phyloP scores from a whole-genome alignment of 768 basidiomycete species.

The Termitomyces bulborhizus region DNA sequence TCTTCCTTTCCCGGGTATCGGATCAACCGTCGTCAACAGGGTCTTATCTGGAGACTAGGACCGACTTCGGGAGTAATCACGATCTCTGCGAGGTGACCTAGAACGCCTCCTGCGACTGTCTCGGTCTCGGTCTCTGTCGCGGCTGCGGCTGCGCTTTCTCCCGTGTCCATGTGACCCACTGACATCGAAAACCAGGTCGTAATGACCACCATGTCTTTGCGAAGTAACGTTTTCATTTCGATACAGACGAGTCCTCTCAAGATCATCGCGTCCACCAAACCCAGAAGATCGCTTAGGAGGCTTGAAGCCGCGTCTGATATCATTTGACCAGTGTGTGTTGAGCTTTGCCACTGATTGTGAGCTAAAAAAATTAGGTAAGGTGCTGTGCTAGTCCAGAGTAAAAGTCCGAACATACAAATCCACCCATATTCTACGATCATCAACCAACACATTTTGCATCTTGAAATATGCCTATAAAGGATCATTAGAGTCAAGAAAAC shows the following conservation, averaged over 20 bases:
- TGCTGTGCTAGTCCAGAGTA: conserved; percentile 1
- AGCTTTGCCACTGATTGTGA: conserved; percentile 92
- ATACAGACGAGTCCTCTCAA: conserved; percentile 69
- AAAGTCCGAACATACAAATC: conserved; percentile 68
- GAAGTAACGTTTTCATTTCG: conserved; percentile 33
- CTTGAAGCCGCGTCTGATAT: conserved; percentile 48
- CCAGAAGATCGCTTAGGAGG: conserved; percentile 29
- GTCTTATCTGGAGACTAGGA: too few relatives aligned
- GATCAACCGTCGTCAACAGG: too few relatives aligned
- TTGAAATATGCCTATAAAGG: conserved; percentile 86
- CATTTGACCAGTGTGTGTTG: conserved; percentile 79
- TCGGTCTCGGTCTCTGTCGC: conserved; percentile 29
- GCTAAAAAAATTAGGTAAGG: conserved; percentile 29
- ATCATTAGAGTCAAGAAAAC: not conserved
- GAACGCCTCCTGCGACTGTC: conserved; percentile 30
- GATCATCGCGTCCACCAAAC: conserved; percentile 70
- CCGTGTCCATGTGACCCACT: conserved; percentile 29
- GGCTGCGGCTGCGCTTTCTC: conserved; percentile 48
- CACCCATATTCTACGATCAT: conserved; percentile 98
- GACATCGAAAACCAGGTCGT: conserved; percentile 84
- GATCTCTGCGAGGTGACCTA: conserved; percentile 25
- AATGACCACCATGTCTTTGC: conserved; percentile 26
- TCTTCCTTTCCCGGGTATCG: conserved; percentile 13
- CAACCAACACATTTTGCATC: conserved; percentile 98
- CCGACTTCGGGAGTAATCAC: conserved; percentile 7